A percentile compares a stretch with the other conserved stretches of the same genome.
These are phyloP conservation scores for Hanseniaspora occidentalis DNA, from an alignment of 805 yeast species.

Conservation along the genomic window DNA sequence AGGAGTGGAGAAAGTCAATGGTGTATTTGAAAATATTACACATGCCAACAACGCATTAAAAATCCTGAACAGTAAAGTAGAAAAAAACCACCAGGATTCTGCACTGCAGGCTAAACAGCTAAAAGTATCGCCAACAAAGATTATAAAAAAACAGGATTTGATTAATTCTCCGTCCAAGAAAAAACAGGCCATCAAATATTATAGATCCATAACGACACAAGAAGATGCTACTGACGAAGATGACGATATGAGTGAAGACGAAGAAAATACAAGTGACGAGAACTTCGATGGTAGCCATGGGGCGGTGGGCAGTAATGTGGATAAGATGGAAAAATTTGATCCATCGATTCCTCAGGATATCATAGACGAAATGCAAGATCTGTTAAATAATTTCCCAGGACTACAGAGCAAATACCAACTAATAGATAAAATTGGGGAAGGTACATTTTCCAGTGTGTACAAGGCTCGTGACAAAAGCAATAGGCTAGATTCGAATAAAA, in stretches of 20 bases:
- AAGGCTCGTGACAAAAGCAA: slow-evolving; percentile 22
- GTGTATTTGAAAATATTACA: too few relatives aligned
- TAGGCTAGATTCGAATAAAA: slow-evolving; percentile 18
- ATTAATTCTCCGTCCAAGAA: slow-evolving; percentile 7
- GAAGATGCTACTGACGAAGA: slow-evolving; percentile 1
- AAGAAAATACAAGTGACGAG: not conserved
- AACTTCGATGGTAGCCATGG: too few relatives aligned
- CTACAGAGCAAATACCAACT: slow-evolving; percentile 26
- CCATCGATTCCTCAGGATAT: slow-evolving; percentile 41
- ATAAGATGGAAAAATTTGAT: not conserved
- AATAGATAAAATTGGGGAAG: slow-evolving; percentile 51
- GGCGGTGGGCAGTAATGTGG: not conserved
- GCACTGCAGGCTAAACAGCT: too few relatives aligned
- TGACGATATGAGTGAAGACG: not conserved
- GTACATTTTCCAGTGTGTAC: slow-evolving; percentile 83
- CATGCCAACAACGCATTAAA: not conserved
- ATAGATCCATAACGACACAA: slow-evolving; percentile 1
- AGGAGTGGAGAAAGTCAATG: too few relatives aligned
- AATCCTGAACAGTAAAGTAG: not conserved
- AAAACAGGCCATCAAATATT: slow-evolving; percentile 4
- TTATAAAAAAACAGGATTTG: slow-evolving; percentile 4
- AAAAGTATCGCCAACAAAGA: slow-evolving; percentile 2
- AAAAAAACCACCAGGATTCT: too few relatives aligned
- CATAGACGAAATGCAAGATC: slow-evolving; percentile 42
- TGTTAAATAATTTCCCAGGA: slow-evolving; percentile 42